These are phyloP conservation scores for Vigna mungo DNA, from an alignment of 306 rosid species.

Conservation along the genomic window DNA sequence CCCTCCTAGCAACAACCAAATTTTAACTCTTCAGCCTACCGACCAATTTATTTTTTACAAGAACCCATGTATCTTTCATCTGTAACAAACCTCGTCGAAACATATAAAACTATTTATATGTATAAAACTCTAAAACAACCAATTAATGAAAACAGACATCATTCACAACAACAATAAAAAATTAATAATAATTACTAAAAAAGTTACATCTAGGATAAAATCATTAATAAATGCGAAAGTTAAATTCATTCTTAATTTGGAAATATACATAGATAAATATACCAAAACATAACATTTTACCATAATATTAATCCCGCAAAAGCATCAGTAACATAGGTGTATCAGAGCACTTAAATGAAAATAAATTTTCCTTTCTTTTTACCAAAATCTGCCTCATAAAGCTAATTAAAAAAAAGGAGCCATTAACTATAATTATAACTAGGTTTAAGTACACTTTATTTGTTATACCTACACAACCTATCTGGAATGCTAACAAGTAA, in stretches of 20 bases:
- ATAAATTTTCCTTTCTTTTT: neutral
- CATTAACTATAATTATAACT: neutral
- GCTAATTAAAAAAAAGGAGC: neutral
- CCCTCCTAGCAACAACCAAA: neutral
- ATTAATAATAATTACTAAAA: neutral
- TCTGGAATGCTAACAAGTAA: neutral
- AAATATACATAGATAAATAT: neutral
- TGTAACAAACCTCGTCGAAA: neutral
- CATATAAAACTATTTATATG: neutral
- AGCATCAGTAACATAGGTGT: neutral
- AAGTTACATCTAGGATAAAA: neutral
- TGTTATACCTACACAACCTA: neutral
- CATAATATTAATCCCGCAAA: constrained; percentile 2
- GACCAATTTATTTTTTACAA: neutral
- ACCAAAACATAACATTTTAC: neutral
- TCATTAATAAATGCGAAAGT: neutral
- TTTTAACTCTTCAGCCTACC: neutral
- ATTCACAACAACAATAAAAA: neutral
- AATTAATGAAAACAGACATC: neutral
- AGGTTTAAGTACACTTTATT: no score
- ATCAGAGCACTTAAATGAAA: neutral
- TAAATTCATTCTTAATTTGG: neutral
- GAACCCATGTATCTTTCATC: neutral
- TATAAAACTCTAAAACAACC: neutral
- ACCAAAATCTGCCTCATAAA: neutral